Evolutionary conservation across 73 alveolate genomes (phyloP), one percentile per base, ranked within the genome.

Genomic region (Breviolum minutum): DNA sequence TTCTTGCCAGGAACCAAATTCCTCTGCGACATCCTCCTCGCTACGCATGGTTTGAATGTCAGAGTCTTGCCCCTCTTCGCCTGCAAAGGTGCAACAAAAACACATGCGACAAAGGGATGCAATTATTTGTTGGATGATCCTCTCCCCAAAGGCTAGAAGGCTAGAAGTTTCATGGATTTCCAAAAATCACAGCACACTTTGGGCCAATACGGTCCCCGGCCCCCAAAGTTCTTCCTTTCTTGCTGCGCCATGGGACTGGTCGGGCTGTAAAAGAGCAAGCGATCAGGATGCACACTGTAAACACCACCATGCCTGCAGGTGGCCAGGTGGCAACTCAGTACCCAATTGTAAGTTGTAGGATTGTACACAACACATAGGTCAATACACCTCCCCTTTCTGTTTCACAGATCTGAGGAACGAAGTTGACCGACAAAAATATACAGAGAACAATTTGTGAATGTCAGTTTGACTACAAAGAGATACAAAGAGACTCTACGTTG

Each of bases 21-120:
- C 98, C 68, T 76, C 73, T 7, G 83, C 91, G 70, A 92, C 90
- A 9, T 26, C 70, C 68, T 74, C 98, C 84, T 92, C 98, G 48
- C 82, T 76, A 2, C 98, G 98, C 98, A 92, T 92, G 64, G 98
- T 74, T 80, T 92, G 98, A 29, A 92, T 92, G 54, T 92, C 98
- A 64, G 98, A 92, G 29, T 92, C 98, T 61, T 92, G 98, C 22
- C 98, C 98, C 64, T 92, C 98, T 61, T 92, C 90, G 66, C 98
- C 98, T 92, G n/a, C 69, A 22, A 10, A 6, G 68, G 3, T 32
- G 89, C 40, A 17, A 19, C 20, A 40, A 40, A 40, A 40, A 40
- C 54, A 40, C 54, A 40, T 40, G 54, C 54, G 54, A 24, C 13
- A 76, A 12, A 76, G 29, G 5, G 30, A 24, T 82, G 5, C 70